Evolutionary conservation across 345 rosid species (phyloP).

Genomic region (Lumnitzera littorea): DNA sequence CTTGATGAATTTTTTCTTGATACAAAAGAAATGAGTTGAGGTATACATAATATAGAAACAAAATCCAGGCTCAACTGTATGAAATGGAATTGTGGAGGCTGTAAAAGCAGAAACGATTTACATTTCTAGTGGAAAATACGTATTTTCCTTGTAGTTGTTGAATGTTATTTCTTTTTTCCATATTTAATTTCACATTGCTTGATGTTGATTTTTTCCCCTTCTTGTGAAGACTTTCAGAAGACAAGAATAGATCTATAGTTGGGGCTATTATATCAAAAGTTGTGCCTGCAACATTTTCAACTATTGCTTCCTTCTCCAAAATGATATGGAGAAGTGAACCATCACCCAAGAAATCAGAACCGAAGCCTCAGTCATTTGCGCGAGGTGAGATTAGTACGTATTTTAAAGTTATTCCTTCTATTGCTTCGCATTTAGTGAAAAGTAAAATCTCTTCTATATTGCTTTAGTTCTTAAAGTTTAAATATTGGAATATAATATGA

Average conservation of each 20-base stretch:
- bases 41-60: too few relatives aligned
- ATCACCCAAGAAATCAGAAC: slow-evolving; percentile 48
- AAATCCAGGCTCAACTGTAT: too few relatives aligned
- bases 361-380: slow-evolving; percentile 78
- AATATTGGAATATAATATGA: too few relatives aligned
- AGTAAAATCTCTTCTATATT: too few relatives aligned
- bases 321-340: slow-evolving; percentile 86
- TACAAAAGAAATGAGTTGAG: too few relatives aligned
- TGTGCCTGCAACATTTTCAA: slow-evolving; percentile 85
- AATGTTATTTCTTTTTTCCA: neutral
- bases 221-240: slow-evolving; percentile 77
- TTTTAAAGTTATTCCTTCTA: slow-evolving; percentile 1
- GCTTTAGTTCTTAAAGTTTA: too few relatives aligned
- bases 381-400: slow-evolving; percentile 40
- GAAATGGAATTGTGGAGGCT: too few relatives aligned
- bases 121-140: too few relatives aligned
- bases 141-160: neutral
- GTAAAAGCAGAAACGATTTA: too few relatives aligned
- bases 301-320: slow-evolving; percentile 85
- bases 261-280: slow-evolving; percentile 92
- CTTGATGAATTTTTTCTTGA: too few relatives aligned
- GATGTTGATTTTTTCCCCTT: slow-evolving; percentile 10
- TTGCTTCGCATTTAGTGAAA: neutral
- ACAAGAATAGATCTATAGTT: slow-evolving; percentile 74
- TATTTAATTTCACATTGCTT: neutral